Evolutionary conservation across 2,329 filamentous ascomycete species (phyloP).

Genomic region (Pseudodiploospora longispora): DNA sequence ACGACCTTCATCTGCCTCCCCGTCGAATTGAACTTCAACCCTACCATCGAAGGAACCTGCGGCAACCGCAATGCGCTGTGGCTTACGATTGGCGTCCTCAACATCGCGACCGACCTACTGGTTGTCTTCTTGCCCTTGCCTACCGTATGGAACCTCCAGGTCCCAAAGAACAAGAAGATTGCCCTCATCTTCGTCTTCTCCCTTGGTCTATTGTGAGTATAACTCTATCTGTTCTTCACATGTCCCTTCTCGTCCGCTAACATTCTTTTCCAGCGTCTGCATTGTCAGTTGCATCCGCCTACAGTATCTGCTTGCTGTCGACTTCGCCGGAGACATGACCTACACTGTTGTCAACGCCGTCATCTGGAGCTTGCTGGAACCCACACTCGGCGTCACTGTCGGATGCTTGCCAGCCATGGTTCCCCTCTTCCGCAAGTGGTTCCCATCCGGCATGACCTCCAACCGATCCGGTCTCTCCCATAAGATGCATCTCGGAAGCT

Average conservation of each 20-base stretch:
- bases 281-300: slow-evolving; percentile 28
- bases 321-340: slow-evolving; percentile 1
- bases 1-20: slow-evolving; percentile 25
- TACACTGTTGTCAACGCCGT: not conserved
- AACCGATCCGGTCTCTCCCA: not conserved
- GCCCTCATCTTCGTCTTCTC: slow-evolving; percentile 21
- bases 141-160: slow-evolving; percentile 20
- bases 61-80: slow-evolving; percentile 19
- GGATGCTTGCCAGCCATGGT: slow-evolving; percentile 1
- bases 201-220: slow-evolving; percentile 23
- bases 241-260: too few species aligned
- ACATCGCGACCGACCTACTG: slow-evolving; percentile 22
- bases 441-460: not conserved
- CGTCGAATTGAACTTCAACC: slow-evolving; percentile 27
- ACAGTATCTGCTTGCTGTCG: not conserved
- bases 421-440: not conserved
- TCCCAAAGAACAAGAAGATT: slow-evolving; percentile 21
- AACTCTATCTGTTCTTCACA: too few species aligned
- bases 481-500: not conserved
- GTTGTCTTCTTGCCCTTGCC: slow-evolving; percentile 23
- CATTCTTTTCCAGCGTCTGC: slow-evolving; percentile 18
- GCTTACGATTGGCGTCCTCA: slow-evolving; percentile 20
- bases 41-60: slow-evolving; percentile 22
- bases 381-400: not conserved
- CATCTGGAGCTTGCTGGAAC: slow-evolving; percentile 1